Base-by-base conservation (phyloP, 2,329 filamentous ascomycete species). In the Fusarium armeniacum region DNA sequence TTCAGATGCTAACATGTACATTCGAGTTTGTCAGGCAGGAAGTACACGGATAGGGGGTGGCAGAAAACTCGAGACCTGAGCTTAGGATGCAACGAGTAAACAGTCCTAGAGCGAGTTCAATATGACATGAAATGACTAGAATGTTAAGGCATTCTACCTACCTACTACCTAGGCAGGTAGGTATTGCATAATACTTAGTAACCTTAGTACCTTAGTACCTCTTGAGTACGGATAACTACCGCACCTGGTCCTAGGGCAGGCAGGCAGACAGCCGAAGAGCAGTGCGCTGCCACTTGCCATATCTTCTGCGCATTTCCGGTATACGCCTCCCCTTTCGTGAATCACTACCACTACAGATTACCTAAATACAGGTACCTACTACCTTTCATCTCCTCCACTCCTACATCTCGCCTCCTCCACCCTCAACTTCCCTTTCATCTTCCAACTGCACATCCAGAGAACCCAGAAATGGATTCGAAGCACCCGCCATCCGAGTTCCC, bases 381-480 rank as follows among this genome's bases (percentile, higher is more conserved):
- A 20, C n/a, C 10, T 18, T 20, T 24, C 16, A 50, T 26, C 26
- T 32, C 16, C 46, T 18, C 5, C 20, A 49, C 46, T 33, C 10
- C 12, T 13, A 22, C 12, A 22, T 18, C 28, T 44, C 24, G 28
- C 2, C 24, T 44, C 24, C 18, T 22, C 8, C 45, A 22, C 22
- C 35, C 46, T 2, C 11, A 8, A 24, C 32, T 6, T 50, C 16
- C 35, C 15, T 18, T 20, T 20, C 33, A 38, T 24, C 10, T 15
- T 28, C 16, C 6, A 10, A 51, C 15, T 18, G 8, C 22, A 28
- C 33, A 16, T 22, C 10, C 5, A 38, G 15, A 13, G 7, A 41
- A 28, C 22, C 20, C 35, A n/a, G 57, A 35, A 15, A 70, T 70
- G 67, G 51, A 54, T 16, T 35, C 51, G 9, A 46, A 57, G 9